phyloP scores from a whole-genome alignment of 805 yeast genomes.

The Pichia insulana region DNA sequence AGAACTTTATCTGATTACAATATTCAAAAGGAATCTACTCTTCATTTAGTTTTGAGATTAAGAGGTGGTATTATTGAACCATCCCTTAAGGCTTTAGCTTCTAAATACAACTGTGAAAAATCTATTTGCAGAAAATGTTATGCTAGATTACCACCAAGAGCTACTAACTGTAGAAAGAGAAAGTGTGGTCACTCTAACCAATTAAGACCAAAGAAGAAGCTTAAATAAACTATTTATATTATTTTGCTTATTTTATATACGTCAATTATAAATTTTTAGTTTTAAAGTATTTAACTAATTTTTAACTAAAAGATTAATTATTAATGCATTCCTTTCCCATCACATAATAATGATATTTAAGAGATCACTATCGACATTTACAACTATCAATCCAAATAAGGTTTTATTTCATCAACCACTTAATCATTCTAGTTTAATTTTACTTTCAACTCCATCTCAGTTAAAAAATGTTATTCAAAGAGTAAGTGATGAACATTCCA shows the following conservation, averaged over 20 bases:
- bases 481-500: slow-evolving; percentile 8
- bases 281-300: no score
- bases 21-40: slow-evolving; percentile 83
- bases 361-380: slow-evolving; percentile 9
- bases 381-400: slow-evolving; percentile 18
- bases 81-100: slow-evolving; percentile 97
- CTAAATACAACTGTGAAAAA: slow-evolving; percentile 99
- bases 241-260: slow-evolving; percentile 2
- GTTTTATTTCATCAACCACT: slow-evolving; percentile 6
- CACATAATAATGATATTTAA: background rate
- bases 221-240: slow-evolving; percentile 51
- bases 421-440: slow-evolving; percentile 15
- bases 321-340: background rate
- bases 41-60: slow-evolving; percentile 56
- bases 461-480: slow-evolving; percentile 14
- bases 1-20: slow-evolving; percentile 91
- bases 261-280: slow-evolving; percentile 2
- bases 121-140: slow-evolving; percentile 99
- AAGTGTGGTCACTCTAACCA: slow-evolving; percentile 99
- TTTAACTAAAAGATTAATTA: no score
- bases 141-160: slow-evolving; percentile 99
- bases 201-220: slow-evolving; percentile 99
- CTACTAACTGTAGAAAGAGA: slow-evolving; percentile 99
- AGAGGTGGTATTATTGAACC: slow-evolving; percentile 95
- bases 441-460: slow-evolving; percentile 25